Evolutionary conservation across 1,284 basidiomycete genomes (phyloP).

Genomic region (Moesziomyces sp.): DNA sequence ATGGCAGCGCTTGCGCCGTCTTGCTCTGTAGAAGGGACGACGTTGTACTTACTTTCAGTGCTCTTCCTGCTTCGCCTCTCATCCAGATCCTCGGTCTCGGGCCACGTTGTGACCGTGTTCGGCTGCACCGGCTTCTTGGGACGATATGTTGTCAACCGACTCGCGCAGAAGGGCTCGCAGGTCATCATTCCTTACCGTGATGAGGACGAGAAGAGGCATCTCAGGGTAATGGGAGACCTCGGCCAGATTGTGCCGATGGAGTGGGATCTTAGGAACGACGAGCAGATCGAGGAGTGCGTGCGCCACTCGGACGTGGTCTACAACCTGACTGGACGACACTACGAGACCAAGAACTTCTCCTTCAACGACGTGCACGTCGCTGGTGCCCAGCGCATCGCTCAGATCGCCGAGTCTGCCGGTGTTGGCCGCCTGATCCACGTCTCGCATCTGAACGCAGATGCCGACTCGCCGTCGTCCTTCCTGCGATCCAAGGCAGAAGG

Average conservation of each 20-base stretch:
- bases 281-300: slow-evolving; percentile 91
- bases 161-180: slow-evolving; percentile 87
- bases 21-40: not conserved
- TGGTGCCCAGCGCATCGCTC: slow-evolving; percentile 78
- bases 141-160: slow-evolving; percentile 80
- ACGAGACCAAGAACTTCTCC: slow-evolving; percentile 91
- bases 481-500: slow-evolving; percentile 91
- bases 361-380: slow-evolving; percentile 81
- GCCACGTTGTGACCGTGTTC: slow-evolving; percentile 92
- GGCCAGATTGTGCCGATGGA: slow-evolving; percentile 97
- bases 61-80: not conserved
- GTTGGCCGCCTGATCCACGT: slow-evolving; percentile 91
- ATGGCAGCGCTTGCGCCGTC: not conserved
- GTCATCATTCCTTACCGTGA: slow-evolving; percentile 96
- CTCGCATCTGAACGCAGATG: slow-evolving; percentile 91
- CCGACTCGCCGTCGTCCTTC: slow-evolving; percentile 81
- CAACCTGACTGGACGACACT: slow-evolving; percentile 89
- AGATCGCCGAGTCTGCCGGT: slow-evolving; percentile 79
- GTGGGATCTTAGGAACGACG: slow-evolving; percentile 88
- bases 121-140: slow-evolving; percentile 96
- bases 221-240: slow-evolving; percentile 94
- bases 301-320: slow-evolving; percentile 97
- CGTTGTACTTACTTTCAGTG: not conserved
- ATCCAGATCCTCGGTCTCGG: slow-evolving; percentile 59
- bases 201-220: slow-evolving; percentile 89